Evolutionary conservation across 2,329 filamentous ascomycete genomes (phyloP).

Genomic region (Lasiodiplodia citricola): DNA sequence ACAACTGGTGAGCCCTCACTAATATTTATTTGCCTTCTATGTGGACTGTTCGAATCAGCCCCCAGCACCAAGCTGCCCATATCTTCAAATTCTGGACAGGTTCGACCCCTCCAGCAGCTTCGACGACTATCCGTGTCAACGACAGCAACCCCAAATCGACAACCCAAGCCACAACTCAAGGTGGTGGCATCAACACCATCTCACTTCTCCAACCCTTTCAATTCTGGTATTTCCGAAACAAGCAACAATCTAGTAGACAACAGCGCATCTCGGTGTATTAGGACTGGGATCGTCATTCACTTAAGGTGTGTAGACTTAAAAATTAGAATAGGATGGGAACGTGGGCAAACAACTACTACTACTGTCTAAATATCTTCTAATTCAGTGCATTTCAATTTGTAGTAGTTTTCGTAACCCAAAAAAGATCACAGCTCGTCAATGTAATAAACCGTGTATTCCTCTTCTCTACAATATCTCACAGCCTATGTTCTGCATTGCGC

Average conservation of each 20-base stretch:
- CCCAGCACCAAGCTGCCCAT: background rate
- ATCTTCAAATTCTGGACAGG: background rate
- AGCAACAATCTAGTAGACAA: background rate
- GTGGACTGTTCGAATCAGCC: no score
- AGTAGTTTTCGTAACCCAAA: no score
- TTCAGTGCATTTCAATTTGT: no score
- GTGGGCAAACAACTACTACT: background rate
- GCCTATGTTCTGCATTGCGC: no score
- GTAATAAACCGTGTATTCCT: no score
- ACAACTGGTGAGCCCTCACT: no score
- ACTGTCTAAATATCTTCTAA: background rate
- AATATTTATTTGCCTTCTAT: no score
- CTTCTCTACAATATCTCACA: no score
- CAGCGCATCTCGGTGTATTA: background rate
- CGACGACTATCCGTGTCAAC: background rate
- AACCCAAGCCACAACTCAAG: background rate
- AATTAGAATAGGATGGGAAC: background rate
- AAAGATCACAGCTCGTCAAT: no score
- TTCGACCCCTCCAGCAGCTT: background rate
- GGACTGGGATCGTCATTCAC: background rate
- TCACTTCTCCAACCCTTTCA: background rate
- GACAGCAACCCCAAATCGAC: background rate
- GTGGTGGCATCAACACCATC: background rate
- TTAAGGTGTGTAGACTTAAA: background rate
- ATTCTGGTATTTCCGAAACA: background rate